Base-by-base conservation (phyloP, 179 eudicot genomes). In the Camellia oleifera region DNA sequence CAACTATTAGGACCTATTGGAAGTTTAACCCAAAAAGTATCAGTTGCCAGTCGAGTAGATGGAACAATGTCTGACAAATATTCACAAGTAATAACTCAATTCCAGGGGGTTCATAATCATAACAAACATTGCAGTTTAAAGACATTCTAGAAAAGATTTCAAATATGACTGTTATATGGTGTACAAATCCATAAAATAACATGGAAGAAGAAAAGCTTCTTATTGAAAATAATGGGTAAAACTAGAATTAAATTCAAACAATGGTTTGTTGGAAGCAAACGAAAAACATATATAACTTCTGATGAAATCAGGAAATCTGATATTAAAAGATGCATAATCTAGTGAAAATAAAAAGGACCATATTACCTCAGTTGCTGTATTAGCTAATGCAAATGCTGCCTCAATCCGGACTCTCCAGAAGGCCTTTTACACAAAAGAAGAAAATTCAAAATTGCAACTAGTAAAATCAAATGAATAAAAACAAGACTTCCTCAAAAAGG, bases 391-490 rank as follows among this genome's bases (percentile, higher is more conserved):
- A 88, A 89, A 94, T 42, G 97, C 99, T 54, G 97, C 99, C 89
- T 96, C 97, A 71, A 96, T 85, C 69, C 99, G 92, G 67, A 92
- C 92, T 83, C 99, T 92, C 99, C 99, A 96, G 65, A 92, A 96
- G 67, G 87, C 93, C 99, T 94, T 79, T 53, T 17, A 87, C 48
- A 67, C 26, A 11, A 75, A 70, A 79, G 4, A 78, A 81, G 75
- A 78, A 58, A 57, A 79, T 77, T 78, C 54, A 54, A 44, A 65
- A 44, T 70, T 12, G 15, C 45, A 45, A 60, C 13, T 56, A 7
- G 6, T 42, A 7, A 60, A 32, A 66, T 45, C 5, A 53, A 68
- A 67, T 6, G 5, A 46, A 7, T 7, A 2, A 13, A 78, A 78
- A 32, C 53, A 78, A 44, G 17, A 42, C 44, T 46, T 18, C 13